A percentile compares a stretch with the other conserved stretches of the same genome.
phyloP scores from a whole-genome alignment of 306 rosid genomes.

The Cicer pinnatifidum region DNA sequence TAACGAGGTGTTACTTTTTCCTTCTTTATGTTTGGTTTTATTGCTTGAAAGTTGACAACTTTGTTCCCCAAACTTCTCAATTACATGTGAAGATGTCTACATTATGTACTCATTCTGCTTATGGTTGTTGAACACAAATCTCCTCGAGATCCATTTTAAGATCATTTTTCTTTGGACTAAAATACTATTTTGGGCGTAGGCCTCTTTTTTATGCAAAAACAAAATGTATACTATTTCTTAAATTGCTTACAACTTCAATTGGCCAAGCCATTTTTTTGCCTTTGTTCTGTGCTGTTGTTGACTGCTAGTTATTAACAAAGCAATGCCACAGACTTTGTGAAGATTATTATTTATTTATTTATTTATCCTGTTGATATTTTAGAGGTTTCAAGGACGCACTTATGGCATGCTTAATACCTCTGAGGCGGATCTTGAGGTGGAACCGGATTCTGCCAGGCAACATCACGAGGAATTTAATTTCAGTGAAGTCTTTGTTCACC shows the following conservation, averaged over 20 bases:
- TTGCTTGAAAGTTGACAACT: conserved; percentile 33
- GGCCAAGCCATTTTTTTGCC: conserved; percentile 39
- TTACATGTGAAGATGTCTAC: conserved; percentile 10
- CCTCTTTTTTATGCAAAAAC: too few relatives aligned
- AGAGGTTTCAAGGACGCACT: conserved; percentile 93
- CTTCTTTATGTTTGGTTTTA: conserved; percentile 39
- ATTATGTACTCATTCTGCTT: conserved; percentile 11
- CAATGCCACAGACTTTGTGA: conserved; percentile 30
- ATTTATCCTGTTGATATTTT: conserved; percentile 45
- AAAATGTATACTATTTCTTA: neutral
- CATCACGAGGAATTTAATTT: conserved; percentile 88
- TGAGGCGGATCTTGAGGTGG: conserved; percentile 83
- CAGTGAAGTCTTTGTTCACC: conserved; percentile 97
- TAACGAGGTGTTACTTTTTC: conserved; percentile 67
- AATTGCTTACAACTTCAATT: conserved; percentile 9
- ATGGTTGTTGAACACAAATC: conserved; percentile 20
- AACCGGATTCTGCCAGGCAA: conserved; percentile 89
- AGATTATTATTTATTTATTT: conserved; percentile 38
- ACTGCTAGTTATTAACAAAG: conserved; percentile 35
- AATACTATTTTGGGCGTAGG: conserved; percentile 8
- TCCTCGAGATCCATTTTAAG: conserved; percentile 27
- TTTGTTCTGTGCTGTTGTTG: conserved; percentile 34
- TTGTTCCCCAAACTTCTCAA: conserved; percentile 26
- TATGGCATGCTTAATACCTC: conserved; percentile 84
- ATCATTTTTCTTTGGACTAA: conserved; percentile 26